phyloP scores from a whole-genome alignment of 164 flowering plant genomes.

The Chimonanthus praecox region DNA sequence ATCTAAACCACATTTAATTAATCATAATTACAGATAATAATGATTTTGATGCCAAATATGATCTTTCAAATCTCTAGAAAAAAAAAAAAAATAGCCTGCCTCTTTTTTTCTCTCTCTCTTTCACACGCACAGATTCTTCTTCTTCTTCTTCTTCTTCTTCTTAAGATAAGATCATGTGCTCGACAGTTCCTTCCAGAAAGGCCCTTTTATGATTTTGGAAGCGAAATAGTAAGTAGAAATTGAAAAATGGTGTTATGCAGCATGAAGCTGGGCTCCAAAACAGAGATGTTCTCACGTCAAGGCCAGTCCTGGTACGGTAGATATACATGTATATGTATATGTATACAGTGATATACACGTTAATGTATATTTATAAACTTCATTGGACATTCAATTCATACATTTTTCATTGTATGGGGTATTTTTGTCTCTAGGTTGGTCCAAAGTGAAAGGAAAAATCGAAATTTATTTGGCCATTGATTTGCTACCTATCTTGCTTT shows the following conservation, averaged over 20 bases:
- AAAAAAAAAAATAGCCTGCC: background rate
- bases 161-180: no score
- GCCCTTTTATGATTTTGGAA: no score
- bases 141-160: background rate
- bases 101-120: no score
- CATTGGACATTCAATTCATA: background rate
- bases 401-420: background rate
- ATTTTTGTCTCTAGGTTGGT: background rate
- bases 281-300: slow-evolving; percentile 51
- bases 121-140: background rate
- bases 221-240: no score
- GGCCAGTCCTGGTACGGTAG: slow-evolving; percentile 45
- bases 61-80: background rate
- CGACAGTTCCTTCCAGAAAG: no score
- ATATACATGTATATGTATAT: background rate
- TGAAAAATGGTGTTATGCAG: slow-evolving; percentile 33
- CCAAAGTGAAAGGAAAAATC: no score
- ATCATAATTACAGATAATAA: no score
- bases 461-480: background rate
- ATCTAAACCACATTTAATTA: no score
- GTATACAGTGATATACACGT: no score
- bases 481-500: background rate
- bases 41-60: background rate
- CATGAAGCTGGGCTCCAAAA: slow-evolving; percentile 60
- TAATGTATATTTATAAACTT: background rate